Conservation (phyloP, 2,329 filamentous ascomycete genomes). For the Aspergillus eucalypticola region DNA sequence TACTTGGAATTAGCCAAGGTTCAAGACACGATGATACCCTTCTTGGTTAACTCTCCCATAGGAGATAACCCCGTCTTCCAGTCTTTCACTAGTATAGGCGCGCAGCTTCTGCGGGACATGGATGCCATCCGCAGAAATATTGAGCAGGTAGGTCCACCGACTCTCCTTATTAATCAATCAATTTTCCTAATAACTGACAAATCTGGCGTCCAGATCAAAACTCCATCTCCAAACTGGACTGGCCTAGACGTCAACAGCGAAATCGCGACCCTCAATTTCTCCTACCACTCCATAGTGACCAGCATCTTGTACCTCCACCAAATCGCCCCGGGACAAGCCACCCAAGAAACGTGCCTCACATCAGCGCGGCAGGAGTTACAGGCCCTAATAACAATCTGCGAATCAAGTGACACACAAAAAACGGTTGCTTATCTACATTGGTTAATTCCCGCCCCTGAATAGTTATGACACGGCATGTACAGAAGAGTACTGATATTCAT, state of each 20-base stretch:
- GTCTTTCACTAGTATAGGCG: too few relatives aligned
- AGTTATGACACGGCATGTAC: too few relatives aligned
- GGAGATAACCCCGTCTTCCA: too few relatives aligned
- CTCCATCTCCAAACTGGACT: conserved; percentile 18
- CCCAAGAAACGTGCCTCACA: conserved; percentile 14
- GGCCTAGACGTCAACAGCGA: conserved; percentile 21
- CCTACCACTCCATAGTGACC: conserved; percentile 24
- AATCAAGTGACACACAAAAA: background rate
- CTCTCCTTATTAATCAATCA: too few relatives aligned
- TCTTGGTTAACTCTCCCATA: too few relatives aligned
- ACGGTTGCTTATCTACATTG: conserved; percentile 22
- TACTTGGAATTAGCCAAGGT: too few relatives aligned
- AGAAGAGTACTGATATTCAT: too few relatives aligned
- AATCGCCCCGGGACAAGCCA: background rate
- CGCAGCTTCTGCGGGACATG: too few relatives aligned
- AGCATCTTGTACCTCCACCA: conserved; percentile 22
- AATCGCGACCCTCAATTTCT: conserved; percentile 23
- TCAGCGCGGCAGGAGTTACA: conserved; percentile 24
- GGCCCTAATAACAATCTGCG: conserved; percentile 9
- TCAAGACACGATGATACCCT: too few relatives aligned
- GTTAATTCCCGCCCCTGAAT: conserved; percentile 4
- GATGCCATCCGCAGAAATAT: too few relatives aligned
- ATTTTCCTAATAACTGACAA: too few relatives aligned
- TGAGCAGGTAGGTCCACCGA: background rate
- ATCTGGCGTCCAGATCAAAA: conserved; percentile 19